Evolutionary conservation across 2,329 filamentous ascomycete genomes (phyloP), one percentile per base, ranked within the genome.

Genomic region (Colletotrichum lentis): DNA sequence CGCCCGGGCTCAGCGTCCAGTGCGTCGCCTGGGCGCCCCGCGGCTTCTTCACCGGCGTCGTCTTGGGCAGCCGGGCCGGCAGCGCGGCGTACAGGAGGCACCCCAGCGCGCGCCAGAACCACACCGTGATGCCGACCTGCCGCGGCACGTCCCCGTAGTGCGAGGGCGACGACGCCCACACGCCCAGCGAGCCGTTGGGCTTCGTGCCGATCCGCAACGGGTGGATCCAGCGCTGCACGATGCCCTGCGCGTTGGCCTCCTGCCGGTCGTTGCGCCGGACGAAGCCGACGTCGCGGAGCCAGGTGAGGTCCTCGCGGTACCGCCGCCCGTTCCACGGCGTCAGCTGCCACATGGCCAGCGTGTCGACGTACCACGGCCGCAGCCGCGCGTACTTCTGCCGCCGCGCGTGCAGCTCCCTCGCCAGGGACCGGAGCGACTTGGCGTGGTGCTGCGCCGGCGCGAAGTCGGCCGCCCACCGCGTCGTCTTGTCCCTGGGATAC

Each of bases 61-160:
- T 44, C 27, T 37, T 44, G 2, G 41, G 27, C 5, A 7, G 5
- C 22, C 58, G 22, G 6, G 20, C 58, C 16, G 68, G 68, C 14
- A 70, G 24, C 3, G 64, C 46, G 4, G 68, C 68, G 5, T 8
- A 12, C 1, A 64, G 16, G 10, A 70, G 39, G 11, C 47, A 46
- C 8, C 59, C 65, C 27, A 70, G 11, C 3, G 68, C 68, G 3
- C 68, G 59, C 39, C 57, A 70, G 60, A 70, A 70, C 68, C 68
- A 70, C 22, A 46, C 27, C 8, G 39, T 49, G 11, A 47, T 22
- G 7, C 24, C 56, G 3, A 31, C n/a, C 41, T 60, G 18, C 2
- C 3, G 39, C 12, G 18, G 8, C 24, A n/a, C 11, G n/a, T n/a
- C 18, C 20, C 31, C 31, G 31, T n/a, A 20, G 2, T 31, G 31